Evolutionary conservation across 176 grass and related monocot genomes (phyloP).

Genomic region (Tillandsia fasciculata): DNA sequence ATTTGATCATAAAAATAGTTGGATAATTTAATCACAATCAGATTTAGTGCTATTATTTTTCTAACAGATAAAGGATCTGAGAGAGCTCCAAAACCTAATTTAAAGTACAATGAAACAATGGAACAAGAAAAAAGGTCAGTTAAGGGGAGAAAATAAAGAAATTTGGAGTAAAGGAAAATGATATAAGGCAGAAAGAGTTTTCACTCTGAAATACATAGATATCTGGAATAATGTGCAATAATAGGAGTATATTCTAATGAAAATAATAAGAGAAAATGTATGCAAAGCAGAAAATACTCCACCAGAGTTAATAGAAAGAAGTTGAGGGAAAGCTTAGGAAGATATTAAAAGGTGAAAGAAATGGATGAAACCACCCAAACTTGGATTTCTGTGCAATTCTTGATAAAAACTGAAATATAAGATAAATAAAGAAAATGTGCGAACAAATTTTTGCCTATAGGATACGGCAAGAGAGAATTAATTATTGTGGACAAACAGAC

Average conservation of each 20-base stretch:
- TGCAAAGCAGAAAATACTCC: background rate
- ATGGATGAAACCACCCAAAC: background rate
- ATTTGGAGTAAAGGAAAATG: no score
- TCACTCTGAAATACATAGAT: no score
- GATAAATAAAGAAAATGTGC: background rate
- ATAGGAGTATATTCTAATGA: background rate
- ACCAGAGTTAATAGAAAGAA: background rate
- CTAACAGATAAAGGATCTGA: no score
- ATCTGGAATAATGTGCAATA: no score
- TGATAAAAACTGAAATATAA: background rate
- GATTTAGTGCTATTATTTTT: no score
- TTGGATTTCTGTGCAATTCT: background rate
- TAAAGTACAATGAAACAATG: no score
- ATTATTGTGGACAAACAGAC: background rate
- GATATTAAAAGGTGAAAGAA: background rate
- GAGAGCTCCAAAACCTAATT: no score
- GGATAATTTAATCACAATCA: no score
- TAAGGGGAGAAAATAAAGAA: no score
- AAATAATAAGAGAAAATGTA: background rate
- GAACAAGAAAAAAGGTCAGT: no score
- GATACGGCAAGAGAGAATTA: background rate
- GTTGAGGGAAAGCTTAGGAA: background rate
- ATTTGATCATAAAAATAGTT: no score
- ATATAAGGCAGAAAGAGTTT: no score
- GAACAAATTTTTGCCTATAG: background rate